phyloP scores from a whole-genome alignment of 2,329 filamentous ascomycete species.

The Claviceps capensis region DNA sequence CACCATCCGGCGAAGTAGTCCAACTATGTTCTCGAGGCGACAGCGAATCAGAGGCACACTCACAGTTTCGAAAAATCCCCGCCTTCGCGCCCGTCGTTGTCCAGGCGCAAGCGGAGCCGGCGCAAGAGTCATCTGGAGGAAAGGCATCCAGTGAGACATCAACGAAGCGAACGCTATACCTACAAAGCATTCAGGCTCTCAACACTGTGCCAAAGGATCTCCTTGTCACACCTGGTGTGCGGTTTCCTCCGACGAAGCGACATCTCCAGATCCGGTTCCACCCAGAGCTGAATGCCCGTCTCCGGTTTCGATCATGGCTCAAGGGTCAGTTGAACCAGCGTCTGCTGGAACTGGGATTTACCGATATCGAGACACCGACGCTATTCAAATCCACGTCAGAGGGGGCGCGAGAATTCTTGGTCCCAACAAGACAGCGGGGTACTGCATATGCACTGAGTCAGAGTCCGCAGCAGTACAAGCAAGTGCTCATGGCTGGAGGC shows the following conservation, averaged over 20 bases:
- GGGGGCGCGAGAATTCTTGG: constrained; percentile 85
- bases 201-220: constrained; percentile 43
- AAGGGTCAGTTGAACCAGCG: constrained; percentile 36
- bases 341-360: constrained; percentile 46
- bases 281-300: constrained; percentile 47
- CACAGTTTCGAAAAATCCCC: constrained; percentile 30
- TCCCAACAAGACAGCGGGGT: constrained; percentile 66
- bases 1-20: constrained; percentile 24
- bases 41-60: constrained; percentile 22
- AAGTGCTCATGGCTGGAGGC: constrained; percentile 88
- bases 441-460: constrained; percentile 85
- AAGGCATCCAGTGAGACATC: constrained; percentile 11
- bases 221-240: constrained; percentile 59
- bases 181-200: constrained; percentile 39
- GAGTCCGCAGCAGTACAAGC: constrained; percentile 97
- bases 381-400: constrained; percentile 97
- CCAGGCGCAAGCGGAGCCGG: constrained; percentile 22
- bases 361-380: constrained; percentile 80
- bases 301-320: constrained; percentile 55
- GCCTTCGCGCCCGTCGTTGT: constrained; percentile 40
- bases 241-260: constrained; percentile 60
- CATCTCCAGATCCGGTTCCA: constrained; percentile 79
- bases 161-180: constrained; percentile 40
- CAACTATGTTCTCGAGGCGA: constrained; percentile 31
- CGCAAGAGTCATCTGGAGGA: constrained; percentile 10